Base-by-base conservation (phyloP, 2,329 filamentous ascomycete species). In the Metarhizium robertsii region DNA sequence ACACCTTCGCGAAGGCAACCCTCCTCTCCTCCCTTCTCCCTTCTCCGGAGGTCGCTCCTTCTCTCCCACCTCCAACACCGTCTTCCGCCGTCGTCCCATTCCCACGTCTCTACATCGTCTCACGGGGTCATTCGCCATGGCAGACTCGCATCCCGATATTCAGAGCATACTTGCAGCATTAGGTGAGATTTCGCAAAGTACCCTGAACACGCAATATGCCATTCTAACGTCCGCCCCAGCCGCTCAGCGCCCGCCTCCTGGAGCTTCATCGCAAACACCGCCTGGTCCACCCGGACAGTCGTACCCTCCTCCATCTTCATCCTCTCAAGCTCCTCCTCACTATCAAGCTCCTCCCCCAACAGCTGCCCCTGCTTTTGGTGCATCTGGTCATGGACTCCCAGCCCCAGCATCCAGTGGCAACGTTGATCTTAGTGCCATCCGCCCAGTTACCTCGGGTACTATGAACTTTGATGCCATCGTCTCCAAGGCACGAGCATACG, bases 391-490 rank as follows among this genome's bases (percentile, higher is more conserved):
- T 63, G 67, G 71, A 34, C 73, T 87, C 34, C 87, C 87, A 3
- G 84, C 85, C 61, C 88, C 88, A 2, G 82, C 86, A 6, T 80
- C 79, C 55, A 88, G 87, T 57, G 90, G 90, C 52, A 91, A 83
- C 62, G 77, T 95, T 59, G 90, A 95, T 66, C 73, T 95, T 53
- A 92, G 86, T 71, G 79, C 82, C 55, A 89, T 94, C 66, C 87
- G 88, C 64, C 90, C 90, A 4, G 80, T 87, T 55, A 90, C 81
- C 67, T 88, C 88, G 34, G 90, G 90, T 57, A 90, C 87, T 20
- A 86, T 95, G 63, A 92, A 86, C 70, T 86, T 95, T 60, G 82
- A 87, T 57, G 90, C 95, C 69, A 88, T 90, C 51, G 86, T 95
- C 63, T 88, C 90, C 43, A 90, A 91, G 68, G 90, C 90, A 50